A percentile compares a stretch with the other conserved stretches of the same genome.
Evolutionary conservation across 116 monocot species (phyloP).

Genomic region (Dioscorea cayenensis): DNA sequence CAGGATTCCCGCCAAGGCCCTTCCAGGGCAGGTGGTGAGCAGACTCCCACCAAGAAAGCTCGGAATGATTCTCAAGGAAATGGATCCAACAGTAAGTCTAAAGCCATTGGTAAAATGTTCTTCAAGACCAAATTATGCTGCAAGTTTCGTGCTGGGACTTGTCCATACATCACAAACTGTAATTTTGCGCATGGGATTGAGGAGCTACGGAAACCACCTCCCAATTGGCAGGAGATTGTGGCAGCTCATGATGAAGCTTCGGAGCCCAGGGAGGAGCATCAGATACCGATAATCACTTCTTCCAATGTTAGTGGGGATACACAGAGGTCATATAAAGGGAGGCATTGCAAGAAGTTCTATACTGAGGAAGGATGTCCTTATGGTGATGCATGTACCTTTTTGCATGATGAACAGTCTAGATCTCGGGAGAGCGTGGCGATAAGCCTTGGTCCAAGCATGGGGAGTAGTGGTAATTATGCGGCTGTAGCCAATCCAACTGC

Average conservation of each 20-base stretch:
- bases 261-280: slow-evolving; percentile 59
- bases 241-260: slow-evolving; percentile 54
- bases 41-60: slow-evolving; percentile 58
- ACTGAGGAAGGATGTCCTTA: slow-evolving; percentile 95
- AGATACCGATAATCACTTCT: slow-evolving; percentile 68
- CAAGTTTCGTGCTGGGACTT: slow-evolving; percentile 86
- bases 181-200: slow-evolving; percentile 96
- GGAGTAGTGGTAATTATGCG: slow-evolving; percentile 33
- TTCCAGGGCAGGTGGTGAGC: slow-evolving; percentile 55
- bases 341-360: slow-evolving; percentile 92
- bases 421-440: slow-evolving; percentile 93
- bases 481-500: slow-evolving; percentile 18
- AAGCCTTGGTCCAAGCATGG: slow-evolving; percentile 49
- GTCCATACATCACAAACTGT: slow-evolving; percentile 90
- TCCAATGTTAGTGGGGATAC: slow-evolving; percentile 31
- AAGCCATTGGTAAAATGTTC: slow-evolving; percentile 94
- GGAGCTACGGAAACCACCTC: slow-evolving; percentile 85
- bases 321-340: slow-evolving; percentile 76
- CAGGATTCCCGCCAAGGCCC: slow-evolving; percentile 17
- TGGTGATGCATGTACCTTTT: slow-evolving; percentile 85
- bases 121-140: slow-evolving; percentile 99
- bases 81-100: slow-evolving; percentile 35
- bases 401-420: slow-evolving; percentile 95
- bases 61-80: slow-evolving; percentile 28
- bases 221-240: slow-evolving; percentile 97